Base-by-base conservation (phyloP, 2,329 filamentous ascomycete genomes). In the Fusarium sp. region DNA sequence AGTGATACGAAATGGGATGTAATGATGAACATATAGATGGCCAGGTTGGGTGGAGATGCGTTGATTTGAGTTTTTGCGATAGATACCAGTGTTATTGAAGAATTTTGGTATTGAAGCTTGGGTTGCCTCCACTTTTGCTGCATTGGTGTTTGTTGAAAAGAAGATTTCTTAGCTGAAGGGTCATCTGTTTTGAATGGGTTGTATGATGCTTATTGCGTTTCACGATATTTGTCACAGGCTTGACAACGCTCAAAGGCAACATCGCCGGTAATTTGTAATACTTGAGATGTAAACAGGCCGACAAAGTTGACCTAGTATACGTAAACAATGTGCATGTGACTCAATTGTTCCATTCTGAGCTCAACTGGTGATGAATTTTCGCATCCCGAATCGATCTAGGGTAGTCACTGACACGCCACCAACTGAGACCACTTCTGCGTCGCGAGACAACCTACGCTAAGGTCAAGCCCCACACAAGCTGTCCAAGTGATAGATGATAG, bases 21-120 rank as follows among this genome's bases (percentile, higher is more conserved):
- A 67, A 76, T 64, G 68, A 76, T 41, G 68, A 64, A 69, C 41
- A 74, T 68, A 47, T 76, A 75, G 73, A 77, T 36, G 71, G 73
- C 45, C 48, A 61, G 61, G 55, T 36, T 69, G 47, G 58, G 30
- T 45, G 30, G 58, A 54, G 65, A 63, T 54, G 42, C 26, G 39
- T 65, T 61, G 50, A 26, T 24, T 59, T 54, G 28, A 48, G 30
- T 56, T 65, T 68, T 65, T 45, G 55, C 59, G 51, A 68, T 67
- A 68, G 65, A 77, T 76, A 75, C 62, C 69, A 75, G 55, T 72
- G 59, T 50, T 56, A 53, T 69, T 63, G 44, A 59, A 64, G 38
- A 62, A 61, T 55, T 66, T 67, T 74, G 65, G 51, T 61, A 53
- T 72, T 39, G 12, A n/a, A 24, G 26, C 33, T 44, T 65, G 48